Conservation (phyloP, 2,329 filamentous ascomycete genomes). For the Parafenestella ontariensis region DNA sequence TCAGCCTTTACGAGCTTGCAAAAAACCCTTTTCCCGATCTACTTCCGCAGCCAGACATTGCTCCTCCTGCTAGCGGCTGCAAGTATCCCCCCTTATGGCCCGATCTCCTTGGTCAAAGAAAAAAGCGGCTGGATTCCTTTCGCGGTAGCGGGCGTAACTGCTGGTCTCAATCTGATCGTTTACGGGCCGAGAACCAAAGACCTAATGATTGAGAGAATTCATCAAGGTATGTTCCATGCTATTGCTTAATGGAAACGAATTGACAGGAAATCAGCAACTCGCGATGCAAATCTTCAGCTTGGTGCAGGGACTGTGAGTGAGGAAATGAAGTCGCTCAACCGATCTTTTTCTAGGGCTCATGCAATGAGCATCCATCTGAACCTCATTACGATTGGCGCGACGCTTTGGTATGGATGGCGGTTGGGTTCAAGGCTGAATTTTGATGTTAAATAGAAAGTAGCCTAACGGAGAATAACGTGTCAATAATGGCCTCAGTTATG, state of each 20-base stretch:
- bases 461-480: neutral
- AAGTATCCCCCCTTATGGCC: slow-evolving; percentile 45
- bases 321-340: slow-evolving; percentile 37
- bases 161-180: slow-evolving; percentile 45
- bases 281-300: slow-evolving; percentile 13
- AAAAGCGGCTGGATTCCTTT: slow-evolving; percentile 37
- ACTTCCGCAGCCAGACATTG: slow-evolving; percentile 49
- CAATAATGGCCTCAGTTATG: too few species aligned
- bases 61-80: slow-evolving; percentile 44
- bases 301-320: slow-evolving; percentile 6
- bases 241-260: neutral
- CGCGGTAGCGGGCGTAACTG: slow-evolving; percentile 37
- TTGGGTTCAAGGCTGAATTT: slow-evolving; percentile 26
- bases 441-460: neutral
- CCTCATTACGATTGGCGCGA: slow-evolving; percentile 45
- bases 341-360: slow-evolving; percentile 47
- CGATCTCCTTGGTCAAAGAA: slow-evolving; percentile 32
- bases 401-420: slow-evolving; percentile 35
- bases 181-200: slow-evolving; percentile 47
- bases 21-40: slow-evolving; percentile 51
- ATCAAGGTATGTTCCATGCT: slow-evolving; percentile 28
- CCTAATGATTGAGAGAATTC: slow-evolving; percentile 46
- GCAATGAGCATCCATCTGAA: slow-evolving; percentile 56
- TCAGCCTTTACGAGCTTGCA: slow-evolving; percentile 50
- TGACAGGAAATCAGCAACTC: slow-evolving; percentile 18